phyloP scores from a whole-genome alignment of 2,329 filamentous ascomycete species.

The Orbilia blumenaviensis region DNA sequence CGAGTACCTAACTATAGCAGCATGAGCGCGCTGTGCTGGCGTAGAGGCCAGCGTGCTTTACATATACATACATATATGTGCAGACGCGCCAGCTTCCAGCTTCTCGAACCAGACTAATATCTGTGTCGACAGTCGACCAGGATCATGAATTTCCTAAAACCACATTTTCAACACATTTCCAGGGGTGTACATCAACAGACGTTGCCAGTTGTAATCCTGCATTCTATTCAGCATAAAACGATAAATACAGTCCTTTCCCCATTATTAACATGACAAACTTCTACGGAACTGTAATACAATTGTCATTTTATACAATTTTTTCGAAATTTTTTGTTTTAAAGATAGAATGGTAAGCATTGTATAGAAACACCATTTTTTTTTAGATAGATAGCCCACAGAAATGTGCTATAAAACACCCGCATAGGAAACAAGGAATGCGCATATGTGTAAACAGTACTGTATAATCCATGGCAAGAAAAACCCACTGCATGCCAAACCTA shows the following conservation, averaged over 20 bases:
- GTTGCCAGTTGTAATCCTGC: background rate
- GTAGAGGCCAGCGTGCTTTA: slow-evolving; percentile 19
- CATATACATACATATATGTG: slow-evolving; percentile 16
- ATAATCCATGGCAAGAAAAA: background rate
- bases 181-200: too few species aligned
- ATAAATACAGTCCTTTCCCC: slow-evolving; percentile 3
- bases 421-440: too few species aligned
- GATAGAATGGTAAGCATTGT: too few species aligned
- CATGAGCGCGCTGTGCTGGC: slow-evolving; percentile 8
- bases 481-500: background rate
- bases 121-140: slow-evolving; percentile 3
- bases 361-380: too few species aligned
- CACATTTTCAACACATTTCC: slow-evolving; percentile 13
- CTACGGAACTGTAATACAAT: too few species aligned
- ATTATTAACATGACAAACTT: too few species aligned
- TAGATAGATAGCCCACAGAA: background rate
- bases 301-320: too few species aligned
- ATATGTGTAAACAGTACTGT: too few species aligned
- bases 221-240: background rate
- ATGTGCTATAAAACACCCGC: too few species aligned
- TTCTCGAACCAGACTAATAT: slow-evolving; percentile 1
- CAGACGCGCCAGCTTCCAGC: slow-evolving; percentile 11
- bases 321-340: too few species aligned
- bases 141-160: background rate
- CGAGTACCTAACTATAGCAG: slow-evolving; percentile 6